A percentile compares a stretch with the other conserved stretches of the same genome.
Evolutionary conservation across 2,329 filamentous ascomycete species (phyloP).

Genomic region (Coniochaeta ligniaria): DNA sequence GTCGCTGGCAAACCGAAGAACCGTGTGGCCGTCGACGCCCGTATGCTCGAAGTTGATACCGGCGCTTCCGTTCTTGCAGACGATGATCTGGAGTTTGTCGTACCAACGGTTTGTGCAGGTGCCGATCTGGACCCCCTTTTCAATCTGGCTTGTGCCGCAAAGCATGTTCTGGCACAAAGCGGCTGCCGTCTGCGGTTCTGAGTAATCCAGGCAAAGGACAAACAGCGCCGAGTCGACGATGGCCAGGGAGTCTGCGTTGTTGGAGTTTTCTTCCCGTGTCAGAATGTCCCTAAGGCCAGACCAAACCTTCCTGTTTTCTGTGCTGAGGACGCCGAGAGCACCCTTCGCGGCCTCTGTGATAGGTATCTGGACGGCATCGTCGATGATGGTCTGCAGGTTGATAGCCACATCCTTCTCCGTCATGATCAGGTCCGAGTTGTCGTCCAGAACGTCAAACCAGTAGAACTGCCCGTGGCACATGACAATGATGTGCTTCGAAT

Average conservation of each 20-base stretch:
- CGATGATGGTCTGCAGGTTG: conserved; percentile 86
- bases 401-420: conserved; percentile 87
- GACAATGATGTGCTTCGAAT: conserved; percentile 89
- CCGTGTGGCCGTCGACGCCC: conserved; percentile 94
- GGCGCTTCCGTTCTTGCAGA: conserved; percentile 96
- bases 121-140: conserved; percentile 89
- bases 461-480: conserved; percentile 95
- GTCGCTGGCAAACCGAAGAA: conserved; percentile 91
- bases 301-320: conserved; percentile 95
- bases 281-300: conserved; percentile 83
- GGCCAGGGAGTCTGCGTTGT: conserved; percentile 91
- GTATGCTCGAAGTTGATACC: conserved; percentile 99
- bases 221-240: conserved; percentile 95
- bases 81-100: conserved; percentile 97
- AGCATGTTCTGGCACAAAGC: conserved; percentile 98
- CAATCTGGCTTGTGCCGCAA: conserved; percentile 85
- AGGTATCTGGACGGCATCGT: conserved; percentile 81
- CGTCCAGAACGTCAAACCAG: conserved; percentile 96
- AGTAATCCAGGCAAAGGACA: conserved; percentile 86
- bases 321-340: conserved; percentile 86
- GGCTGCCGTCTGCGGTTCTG: conserved; percentile 71
- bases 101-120: conserved; percentile 99
- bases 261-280: conserved; percentile 77
- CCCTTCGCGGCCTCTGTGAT: conserved; percentile 95
- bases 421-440: conserved; percentile 95